phyloP scores from a whole-genome alignment of 2,329 filamentous ascomycete species.

The Phyllosticta citriasiana region DNA sequence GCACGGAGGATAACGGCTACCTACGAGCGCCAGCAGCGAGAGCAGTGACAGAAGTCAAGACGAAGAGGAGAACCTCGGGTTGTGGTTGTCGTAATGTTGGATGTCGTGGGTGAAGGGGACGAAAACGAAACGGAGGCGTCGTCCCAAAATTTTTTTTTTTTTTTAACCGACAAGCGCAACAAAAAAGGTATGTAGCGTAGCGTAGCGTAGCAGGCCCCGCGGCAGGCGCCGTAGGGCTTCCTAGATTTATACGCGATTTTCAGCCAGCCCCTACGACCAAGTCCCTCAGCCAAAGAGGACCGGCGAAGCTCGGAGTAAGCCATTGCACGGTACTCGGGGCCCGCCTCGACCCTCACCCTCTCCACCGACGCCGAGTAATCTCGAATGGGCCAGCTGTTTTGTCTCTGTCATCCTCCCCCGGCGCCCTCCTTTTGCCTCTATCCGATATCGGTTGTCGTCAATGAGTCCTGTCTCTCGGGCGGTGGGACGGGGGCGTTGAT shows the following conservation, averaged over 20 bases:
- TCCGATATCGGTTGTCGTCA: slow-evolving; percentile 1
- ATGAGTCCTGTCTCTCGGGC: background rate
- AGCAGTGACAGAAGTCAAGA: background rate
- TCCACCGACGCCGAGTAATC: slow-evolving; percentile 5
- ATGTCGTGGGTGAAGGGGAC: background rate
- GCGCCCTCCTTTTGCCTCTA: background rate
- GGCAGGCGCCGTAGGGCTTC: background rate
- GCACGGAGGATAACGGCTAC: background rate
- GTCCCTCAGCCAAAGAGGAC: background rate
- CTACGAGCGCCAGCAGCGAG: background rate
- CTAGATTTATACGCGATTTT: background rate
- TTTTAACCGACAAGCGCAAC: background rate
- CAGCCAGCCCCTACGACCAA: background rate
- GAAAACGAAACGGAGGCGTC: background rate
- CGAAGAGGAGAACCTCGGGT: background rate
- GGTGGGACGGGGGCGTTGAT: background rate
- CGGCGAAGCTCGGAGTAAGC: slow-evolving; percentile 10
- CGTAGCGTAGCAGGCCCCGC: background rate
- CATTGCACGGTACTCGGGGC: slow-evolving; percentile 7
- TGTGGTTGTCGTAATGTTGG: background rate
- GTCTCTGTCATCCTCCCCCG: background rate
- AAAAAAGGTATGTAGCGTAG: background rate
- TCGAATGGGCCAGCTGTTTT: background rate
- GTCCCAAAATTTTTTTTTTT: background rate
- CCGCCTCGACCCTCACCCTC: background rate